These are phyloP conservation scores for Cladosporium colombiae DNA, from an alignment of 2,329 filamentous ascomycete species.

Conservation along the genomic window DNA sequence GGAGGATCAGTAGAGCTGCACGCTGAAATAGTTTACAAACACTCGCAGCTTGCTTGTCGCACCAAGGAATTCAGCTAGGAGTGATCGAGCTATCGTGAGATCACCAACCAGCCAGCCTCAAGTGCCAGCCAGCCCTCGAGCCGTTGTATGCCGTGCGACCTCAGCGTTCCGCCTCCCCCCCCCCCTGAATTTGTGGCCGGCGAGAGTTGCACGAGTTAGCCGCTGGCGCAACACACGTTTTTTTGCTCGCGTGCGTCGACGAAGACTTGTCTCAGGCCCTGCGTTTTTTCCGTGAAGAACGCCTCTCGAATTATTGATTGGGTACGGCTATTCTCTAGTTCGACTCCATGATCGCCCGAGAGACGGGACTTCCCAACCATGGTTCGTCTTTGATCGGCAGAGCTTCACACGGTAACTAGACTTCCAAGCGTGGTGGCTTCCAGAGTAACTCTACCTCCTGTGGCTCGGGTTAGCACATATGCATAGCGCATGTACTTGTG, in stretches of 20 bases:
- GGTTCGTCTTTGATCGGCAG: not conserved
- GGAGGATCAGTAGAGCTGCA: conserved; percentile 7
- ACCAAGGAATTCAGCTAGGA: not conserved
- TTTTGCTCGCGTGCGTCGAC: conserved; percentile 1
- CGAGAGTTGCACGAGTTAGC: conserved; percentile 12
- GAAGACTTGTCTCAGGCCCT: conserved; percentile 12
- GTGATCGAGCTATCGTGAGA: conserved; percentile 3
- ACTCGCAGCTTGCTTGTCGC: not conserved
- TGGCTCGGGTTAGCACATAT: not conserved
- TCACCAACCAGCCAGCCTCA: not conserved
- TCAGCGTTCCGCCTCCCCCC: not conserved
- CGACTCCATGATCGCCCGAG: conserved; percentile 5
- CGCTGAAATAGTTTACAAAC: conserved; percentile 4
- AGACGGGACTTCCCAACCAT: conserved; percentile 9
- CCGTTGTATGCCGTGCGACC: conserved; percentile 8
- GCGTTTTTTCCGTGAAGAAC: conserved; percentile 11
- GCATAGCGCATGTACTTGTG: not conserved
- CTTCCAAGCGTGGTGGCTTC: not conserved
- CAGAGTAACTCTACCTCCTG: not conserved
- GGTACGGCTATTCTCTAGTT: not conserved
- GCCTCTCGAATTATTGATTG: not conserved
- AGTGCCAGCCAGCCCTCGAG: not conserved
- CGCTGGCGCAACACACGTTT: conserved; percentile 17
- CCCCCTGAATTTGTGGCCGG: not conserved
- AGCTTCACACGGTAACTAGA: not conserved